Conservation (phyloP, 139 green algal species). For the Raphidocelis subcapitata region DNA sequence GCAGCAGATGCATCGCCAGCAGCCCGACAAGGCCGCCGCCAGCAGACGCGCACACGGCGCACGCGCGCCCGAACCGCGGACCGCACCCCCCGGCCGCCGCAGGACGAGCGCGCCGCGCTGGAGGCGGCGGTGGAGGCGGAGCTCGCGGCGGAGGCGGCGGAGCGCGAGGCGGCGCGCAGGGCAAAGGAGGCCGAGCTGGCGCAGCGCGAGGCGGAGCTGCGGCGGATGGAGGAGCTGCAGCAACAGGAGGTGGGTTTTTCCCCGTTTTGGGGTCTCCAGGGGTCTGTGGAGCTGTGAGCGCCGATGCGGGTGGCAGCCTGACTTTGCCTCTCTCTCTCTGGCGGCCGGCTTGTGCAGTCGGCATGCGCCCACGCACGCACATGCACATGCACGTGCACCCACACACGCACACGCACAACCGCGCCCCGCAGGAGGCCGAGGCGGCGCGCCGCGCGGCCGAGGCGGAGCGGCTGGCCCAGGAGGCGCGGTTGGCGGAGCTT, state of each 20-base stretch:
- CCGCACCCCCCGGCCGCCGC: neutral
- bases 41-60: no score
- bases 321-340: no score
- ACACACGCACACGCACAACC: no score
- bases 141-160: slow-evolving; percentile 23
- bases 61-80: no score
- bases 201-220: slow-evolving; percentile 16
- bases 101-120: neutral
- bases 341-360: no score
- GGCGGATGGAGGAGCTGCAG: slow-evolving; percentile 7
- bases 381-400: no score
- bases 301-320: no score
- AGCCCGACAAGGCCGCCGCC: no score
- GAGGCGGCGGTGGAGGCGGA: slow-evolving; percentile 24
- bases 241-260: slow-evolving; percentile 4
- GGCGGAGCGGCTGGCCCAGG: slow-evolving; percentile 8
- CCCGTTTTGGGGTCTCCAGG: no score
- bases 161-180: slow-evolving; percentile 2
- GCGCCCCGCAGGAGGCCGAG: slow-evolving; percentile 17
- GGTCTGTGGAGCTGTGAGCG: no score
- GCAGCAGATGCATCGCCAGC: no score
- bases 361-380: no score
- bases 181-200: slow-evolving; percentile 11
- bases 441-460: slow-evolving; percentile 7
- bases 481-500: slow-evolving; percentile 17